Conservation (phyloP, 441 rosid genomes). For the Sinapis alba region DNA sequence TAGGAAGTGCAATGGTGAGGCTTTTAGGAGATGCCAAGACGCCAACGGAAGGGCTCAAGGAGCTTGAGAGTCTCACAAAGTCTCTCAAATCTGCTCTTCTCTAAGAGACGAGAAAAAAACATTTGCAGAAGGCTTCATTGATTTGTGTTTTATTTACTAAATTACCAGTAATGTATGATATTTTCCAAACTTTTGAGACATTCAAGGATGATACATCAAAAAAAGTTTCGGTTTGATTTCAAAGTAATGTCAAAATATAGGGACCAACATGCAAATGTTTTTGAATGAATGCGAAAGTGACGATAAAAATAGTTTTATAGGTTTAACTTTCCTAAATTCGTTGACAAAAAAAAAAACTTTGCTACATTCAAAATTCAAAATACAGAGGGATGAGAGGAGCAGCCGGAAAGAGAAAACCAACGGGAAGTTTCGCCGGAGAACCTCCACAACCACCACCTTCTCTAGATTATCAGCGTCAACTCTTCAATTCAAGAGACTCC, state of each 20-base stretch:
- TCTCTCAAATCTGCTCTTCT: constrained; percentile 69
- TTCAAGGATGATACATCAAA: constrained; percentile 15
- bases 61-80: constrained; percentile 61
- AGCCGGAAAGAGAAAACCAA: constrained; percentile 50
- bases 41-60: constrained; percentile 73
- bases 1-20: constrained; percentile 88
- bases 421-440: constrained; percentile 46
- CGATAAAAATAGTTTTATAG: no score
- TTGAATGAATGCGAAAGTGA: no score
- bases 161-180: constrained; percentile 7
- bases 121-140: constrained; percentile 17
- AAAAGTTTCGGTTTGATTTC: neutral
- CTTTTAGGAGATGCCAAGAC: constrained; percentile 73
- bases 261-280: neutral
- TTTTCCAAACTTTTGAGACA: constrained; percentile 19
- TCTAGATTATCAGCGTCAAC: constrained; percentile 48
- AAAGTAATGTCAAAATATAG: neutral
- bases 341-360: no score
- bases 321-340: neutral
- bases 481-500: constrained; percentile 65
- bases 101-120: constrained; percentile 30
- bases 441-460: constrained; percentile 47
- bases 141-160: constrained; percentile 11
- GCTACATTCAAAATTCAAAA: constrained; percentile 19
- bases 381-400: constrained; percentile 47